Base-by-base conservation (phyloP, 2,329 filamentous ascomycete species). In the Pseudogymnoascus sp. region DNA sequence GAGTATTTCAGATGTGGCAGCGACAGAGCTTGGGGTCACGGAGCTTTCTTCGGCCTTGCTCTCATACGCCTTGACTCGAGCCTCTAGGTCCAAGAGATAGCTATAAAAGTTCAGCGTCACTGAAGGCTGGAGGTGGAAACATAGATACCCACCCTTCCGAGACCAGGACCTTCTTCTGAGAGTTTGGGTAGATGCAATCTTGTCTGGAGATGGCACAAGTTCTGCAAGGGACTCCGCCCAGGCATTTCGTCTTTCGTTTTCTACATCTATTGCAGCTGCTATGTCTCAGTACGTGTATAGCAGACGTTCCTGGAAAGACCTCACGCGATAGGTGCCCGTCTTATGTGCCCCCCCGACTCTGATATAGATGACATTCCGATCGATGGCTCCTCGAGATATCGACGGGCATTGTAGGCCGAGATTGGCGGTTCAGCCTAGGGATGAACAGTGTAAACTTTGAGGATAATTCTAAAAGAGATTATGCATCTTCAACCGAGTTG, bases 231-330 rank as follows among this genome's bases (percentile, higher is more conserved):
- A 44, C 56, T 40, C 63, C 65, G 33, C 67, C 69, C 5, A 59
- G 60, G 35, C 69, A 70, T 62, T 68, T 69, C 6, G 68, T 70
- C 53, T 70, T 70, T 11, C 68, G 62, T 29, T 63, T 67, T 56
- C 65, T 65, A 59, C 69, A 70, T 19, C 63, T 62, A 47, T 68
- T 66, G 66, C 69, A 70, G 1, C 69, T 70, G 64, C n/a, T 13
- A 61, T 29, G n/a, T 38, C 42, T 33, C 13, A 47, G 37, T 47
- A 19, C 11, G 6, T 62, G 35, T 19, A 21, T 7, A 24, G 16
- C 19, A 40, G 5, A 24, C 26, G 47, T 31, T 56, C 14, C 26
- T 56, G 26, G 47, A 31, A 19, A 56, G 47, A 33, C 26, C 47
- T 56, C 47, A 56, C 47, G 47, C 47, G 26, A 56, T 56, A 31